phyloP scores from a whole-genome alignment of 805 yeast species.

The Nakazawaea peltata region DNA sequence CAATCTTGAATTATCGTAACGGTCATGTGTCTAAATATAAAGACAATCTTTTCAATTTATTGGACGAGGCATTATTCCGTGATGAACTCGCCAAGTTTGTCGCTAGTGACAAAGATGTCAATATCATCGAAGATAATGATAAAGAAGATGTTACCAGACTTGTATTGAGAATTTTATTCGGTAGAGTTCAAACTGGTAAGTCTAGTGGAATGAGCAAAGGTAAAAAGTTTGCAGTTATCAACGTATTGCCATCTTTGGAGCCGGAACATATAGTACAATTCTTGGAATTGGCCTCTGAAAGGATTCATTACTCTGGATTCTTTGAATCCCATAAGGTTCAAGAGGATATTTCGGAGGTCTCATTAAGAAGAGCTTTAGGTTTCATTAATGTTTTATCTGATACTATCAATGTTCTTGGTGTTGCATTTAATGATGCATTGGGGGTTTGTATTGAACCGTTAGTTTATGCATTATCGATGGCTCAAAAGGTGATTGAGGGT shows the following conservation, averaged over 20 bases:
- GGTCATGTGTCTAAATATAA: conserved; percentile 55
- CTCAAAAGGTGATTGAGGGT: conserved; percentile 35
- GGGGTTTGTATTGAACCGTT: conserved; percentile 48
- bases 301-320: conserved; percentile 33
- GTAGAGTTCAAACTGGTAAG: conserved; percentile 68
- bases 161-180: conserved; percentile 72
- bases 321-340: conserved; percentile 16
- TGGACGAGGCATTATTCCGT: conserved; percentile 77
- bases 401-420: conserved; percentile 50
- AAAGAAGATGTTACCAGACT: conserved; percentile 55
- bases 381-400: conserved; percentile 55
- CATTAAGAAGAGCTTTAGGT: conserved; percentile 50
- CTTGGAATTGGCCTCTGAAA: conserved; percentile 51
- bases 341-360: conserved; percentile 17
- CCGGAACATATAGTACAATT: conserved; percentile 49
- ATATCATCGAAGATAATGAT: conserved; percentile 55
- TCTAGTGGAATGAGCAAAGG: conserved; percentile 66
- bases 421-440: conserved; percentile 40
- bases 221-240: conserved; percentile 62
- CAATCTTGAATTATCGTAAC: conserved; percentile 57
- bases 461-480: conserved; percentile 41
- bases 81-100: conserved; percentile 74
- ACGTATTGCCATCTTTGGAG: conserved; percentile 50
- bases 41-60: conserved; percentile 62
- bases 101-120: conserved; percentile 38